Base-by-base conservation (phyloP, 1,284 basidiomycete genomes). In the Singerocomus inundabilis region DNA sequence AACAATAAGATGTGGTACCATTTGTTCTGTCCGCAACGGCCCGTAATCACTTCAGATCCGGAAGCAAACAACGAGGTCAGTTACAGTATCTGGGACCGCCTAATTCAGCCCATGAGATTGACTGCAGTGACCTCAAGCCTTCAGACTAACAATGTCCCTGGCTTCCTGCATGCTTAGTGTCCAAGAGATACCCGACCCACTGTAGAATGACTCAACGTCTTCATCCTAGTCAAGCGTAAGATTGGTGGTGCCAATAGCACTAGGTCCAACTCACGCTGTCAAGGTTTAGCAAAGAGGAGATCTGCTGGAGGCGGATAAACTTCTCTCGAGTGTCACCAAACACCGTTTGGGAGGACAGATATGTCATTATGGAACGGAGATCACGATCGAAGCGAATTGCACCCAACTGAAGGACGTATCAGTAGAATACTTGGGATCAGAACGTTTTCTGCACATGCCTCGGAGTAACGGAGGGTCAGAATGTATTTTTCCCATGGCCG, bases 341-440 rank as follows among this genome's bases (percentile, higher is more conserved):
- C 1, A 81, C 78, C 5, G 91, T 91, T 64, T 97, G 94, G 1
- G 85, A 82, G 1, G 89, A 85, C 15, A 99, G 79, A 69, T 90
- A 93, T 3, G 84, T 80, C 12, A 84, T 85, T 52, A 98, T 80
- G 2, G 89, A 81, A 31, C 97, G 81, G 34, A 99, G 72, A 67
- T 99, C 97, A 28, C 91, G 84, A 63, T 99, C 97, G 66, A 98
- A 97, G 13, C 93, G 88, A 53, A 99, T 88, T 3, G 95, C 95
- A n/a, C 97, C 97, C 45, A 98, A 81, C 90, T 97, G 57, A 33
- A 16, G 37, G 44, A 46, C 12, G 24, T 6, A n/a, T 68, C 37
- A 56, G 50, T 6, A 12, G 32, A 18, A 57, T 43, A 24, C 18
- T 39, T 12, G 18, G n/a, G 6, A 30, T 34, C 46, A 10, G 6